Conservation (phyloP, 1,284 basidiomycete genomes). For the Phylloboletellus chloephorus region DNA sequence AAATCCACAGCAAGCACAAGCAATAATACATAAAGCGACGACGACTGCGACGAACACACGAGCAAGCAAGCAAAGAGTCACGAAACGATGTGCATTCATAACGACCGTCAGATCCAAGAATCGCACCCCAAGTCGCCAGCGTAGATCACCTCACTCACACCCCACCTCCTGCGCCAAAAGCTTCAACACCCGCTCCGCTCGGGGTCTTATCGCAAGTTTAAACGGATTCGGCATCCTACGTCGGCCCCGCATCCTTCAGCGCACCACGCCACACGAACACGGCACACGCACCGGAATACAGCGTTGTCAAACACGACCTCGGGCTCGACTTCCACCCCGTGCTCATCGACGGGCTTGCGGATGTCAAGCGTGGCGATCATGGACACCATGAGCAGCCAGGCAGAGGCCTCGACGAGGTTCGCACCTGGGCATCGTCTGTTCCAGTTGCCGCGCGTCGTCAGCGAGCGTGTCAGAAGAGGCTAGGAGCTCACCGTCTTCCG, state of each 20-base stretch:
- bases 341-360: conserved; percentile 43
- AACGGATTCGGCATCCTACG: conserved; percentile 45
- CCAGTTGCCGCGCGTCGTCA: too few species aligned
- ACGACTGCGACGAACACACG: too few species aligned
- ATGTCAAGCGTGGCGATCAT: conserved; percentile 52
- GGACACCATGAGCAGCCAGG: conserved; percentile 46
- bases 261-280: neutral
- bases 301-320: conserved; percentile 44
- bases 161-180: conserved; percentile 35
- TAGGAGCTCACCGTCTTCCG: conserved; percentile 48
- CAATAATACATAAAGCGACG: too few species aligned
- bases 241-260: conserved; percentile 1
- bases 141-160: neutral
- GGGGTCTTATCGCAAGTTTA: conserved; percentile 42
- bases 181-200: conserved; percentile 42
- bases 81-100: neutral
- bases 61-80: neutral
- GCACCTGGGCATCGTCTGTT: conserved; percentile 45
- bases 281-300: conserved; percentile 37
- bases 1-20: too few species aligned
- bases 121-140: neutral
- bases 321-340: conserved; percentile 43
- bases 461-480: neutral
- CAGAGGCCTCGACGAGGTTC: conserved; percentile 48
- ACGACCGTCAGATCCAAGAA: conserved; percentile 1